phyloP scores from a whole-genome alignment of 129 eudicot genomes.

The Solidago caesia region DNA sequence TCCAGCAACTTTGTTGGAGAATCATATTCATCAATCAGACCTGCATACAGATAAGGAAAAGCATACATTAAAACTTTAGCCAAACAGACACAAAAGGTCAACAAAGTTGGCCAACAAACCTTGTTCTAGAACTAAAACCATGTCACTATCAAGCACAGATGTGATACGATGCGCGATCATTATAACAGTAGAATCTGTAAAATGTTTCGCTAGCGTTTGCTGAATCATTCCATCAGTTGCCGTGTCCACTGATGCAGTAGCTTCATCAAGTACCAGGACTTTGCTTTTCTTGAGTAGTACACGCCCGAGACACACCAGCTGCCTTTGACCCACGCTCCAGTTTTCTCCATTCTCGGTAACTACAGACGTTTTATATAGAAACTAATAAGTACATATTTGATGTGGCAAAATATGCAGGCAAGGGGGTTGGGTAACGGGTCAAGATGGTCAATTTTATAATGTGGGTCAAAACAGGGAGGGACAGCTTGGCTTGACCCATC shows the following conservation, averaged over 20 bases:
- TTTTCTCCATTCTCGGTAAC: conserved; percentile 65
- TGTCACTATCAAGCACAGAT: conserved; percentile 75
- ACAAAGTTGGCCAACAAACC: conserved; percentile 37
- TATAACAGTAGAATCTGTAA: conserved; percentile 66
- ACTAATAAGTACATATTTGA: neutral
- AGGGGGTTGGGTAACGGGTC: too few relatives aligned
- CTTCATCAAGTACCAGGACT: conserved; percentile 78
- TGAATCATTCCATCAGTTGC: conserved; percentile 89
- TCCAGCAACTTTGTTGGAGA: conserved; percentile 60
- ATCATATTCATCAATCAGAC: conserved; percentile 69
- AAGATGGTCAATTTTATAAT: conserved; percentile 2
- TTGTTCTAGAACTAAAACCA: conserved; percentile 64
- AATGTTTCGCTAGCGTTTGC: conserved; percentile 61
- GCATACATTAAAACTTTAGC: neutral
- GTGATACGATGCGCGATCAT: conserved; percentile 86
- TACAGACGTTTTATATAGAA: conserved; percentile 6
- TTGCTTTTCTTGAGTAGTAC: conserved; percentile 72
- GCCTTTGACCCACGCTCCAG: conserved; percentile 86
- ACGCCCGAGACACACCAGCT: conserved; percentile 69
- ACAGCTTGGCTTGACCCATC: too few relatives aligned
- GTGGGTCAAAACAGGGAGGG: too few relatives aligned
- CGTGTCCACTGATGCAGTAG: conserved; percentile 92
- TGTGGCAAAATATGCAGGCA: neutral
- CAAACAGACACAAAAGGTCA: neutral
- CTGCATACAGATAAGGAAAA: conserved; percentile 37